phyloP scores from a whole-genome alignment of 331 rosid species.

The Phaseolus coccineus region DNA sequence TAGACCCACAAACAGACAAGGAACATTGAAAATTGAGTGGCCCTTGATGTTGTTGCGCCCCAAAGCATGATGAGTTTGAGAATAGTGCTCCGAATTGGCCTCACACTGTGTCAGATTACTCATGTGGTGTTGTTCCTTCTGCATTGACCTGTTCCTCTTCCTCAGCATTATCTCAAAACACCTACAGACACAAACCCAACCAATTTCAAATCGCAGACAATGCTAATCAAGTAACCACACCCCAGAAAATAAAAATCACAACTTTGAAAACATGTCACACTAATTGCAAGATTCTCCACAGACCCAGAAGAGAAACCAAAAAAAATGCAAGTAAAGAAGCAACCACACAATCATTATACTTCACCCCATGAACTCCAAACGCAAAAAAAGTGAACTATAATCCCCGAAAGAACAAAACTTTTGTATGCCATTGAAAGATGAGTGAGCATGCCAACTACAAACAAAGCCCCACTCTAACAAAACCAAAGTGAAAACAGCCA shows the following conservation, averaged over 20 bases:
- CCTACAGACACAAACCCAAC: slow-evolving; percentile 42
- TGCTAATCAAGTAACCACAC: not conserved
- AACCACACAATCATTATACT: slow-evolving; percentile 16
- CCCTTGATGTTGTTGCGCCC: slow-evolving; percentile 59
- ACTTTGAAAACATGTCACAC: slow-evolving; percentile 39
- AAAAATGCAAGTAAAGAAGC: slow-evolving; percentile 27
- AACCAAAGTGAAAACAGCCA: not conserved
- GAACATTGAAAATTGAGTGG: slow-evolving; percentile 67
- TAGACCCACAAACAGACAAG: slow-evolving; percentile 80
- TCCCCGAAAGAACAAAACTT: not conserved
- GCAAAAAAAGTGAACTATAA: slow-evolving; percentile 14
- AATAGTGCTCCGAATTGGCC: slow-evolving; percentile 58
- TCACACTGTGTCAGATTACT: slow-evolving; percentile 56
- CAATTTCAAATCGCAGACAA: slow-evolving; percentile 13
- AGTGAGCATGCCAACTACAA: not conserved
- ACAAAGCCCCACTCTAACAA: slow-evolving; percentile 6
- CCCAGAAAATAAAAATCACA: slow-evolving; percentile 36
- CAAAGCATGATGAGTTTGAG: slow-evolving; percentile 54
- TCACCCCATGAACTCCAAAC: slow-evolving; percentile 39
- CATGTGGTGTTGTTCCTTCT: slow-evolving; percentile 72
- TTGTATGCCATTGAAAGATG: slow-evolving; percentile 10
- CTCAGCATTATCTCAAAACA: slow-evolving; percentile 72
- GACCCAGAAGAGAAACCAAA: slow-evolving; percentile 20
- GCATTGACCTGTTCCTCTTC: slow-evolving; percentile 77
- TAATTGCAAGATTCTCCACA: slow-evolving; percentile 32